Percentiles rank a stretch among this genome's conserved stretches.
Evolutionary conservation across 495 filamentous ascomycete genomes (phyloP).

Genomic region (Cenococcum geophilum): DNA sequence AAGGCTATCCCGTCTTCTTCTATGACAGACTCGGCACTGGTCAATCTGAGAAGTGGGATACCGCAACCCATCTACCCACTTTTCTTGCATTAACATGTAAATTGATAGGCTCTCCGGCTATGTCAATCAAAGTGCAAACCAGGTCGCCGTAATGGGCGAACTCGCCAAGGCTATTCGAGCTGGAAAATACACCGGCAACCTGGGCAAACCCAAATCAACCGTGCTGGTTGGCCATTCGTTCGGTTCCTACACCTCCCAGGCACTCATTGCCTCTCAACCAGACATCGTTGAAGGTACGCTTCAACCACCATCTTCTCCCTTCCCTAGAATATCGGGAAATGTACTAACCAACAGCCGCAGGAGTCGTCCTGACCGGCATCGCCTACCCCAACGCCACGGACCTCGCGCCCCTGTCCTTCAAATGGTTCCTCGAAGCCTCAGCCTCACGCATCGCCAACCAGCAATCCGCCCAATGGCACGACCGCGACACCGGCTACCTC

Average conservation of each 20-base stretch:
- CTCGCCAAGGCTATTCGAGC: constrained; percentile 10
- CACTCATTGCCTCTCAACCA: constrained; percentile 11
- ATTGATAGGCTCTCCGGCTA: constrained; percentile 18
- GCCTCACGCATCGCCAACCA: constrained; percentile 15
- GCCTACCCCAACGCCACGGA: constrained; percentile 11
- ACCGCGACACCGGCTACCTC: constrained; percentile 25
- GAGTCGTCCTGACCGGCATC: constrained; percentile 21
- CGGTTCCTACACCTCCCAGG: constrained; percentile 16
- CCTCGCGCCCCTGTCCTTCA: background rate
- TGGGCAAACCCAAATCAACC: constrained; percentile 19
- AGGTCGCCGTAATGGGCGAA: constrained; percentile 10
- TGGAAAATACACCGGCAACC: constrained; percentile 16
- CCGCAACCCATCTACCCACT: background rate
- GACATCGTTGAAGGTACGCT: constrained; percentile 19
- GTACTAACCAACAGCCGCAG: constrained; percentile 6
- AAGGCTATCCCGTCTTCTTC: constrained; percentile 30
- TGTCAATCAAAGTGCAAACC: constrained; percentile 14
- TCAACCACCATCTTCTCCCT: background rate
- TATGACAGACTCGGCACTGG: constrained; percentile 30
- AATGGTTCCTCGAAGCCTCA: constrained; percentile 8
- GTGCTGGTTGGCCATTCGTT: constrained; percentile 29
- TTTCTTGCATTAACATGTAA: background rate
- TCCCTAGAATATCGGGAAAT: background rate
- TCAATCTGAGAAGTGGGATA: constrained; percentile 14
- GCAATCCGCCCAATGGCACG: background rate